Evolutionary conservation across 192 early-diverging fungal genomes (phyloP), one percentile per base, ranked within the genome.

Genomic region (Backusella morwellensis): DNA sequence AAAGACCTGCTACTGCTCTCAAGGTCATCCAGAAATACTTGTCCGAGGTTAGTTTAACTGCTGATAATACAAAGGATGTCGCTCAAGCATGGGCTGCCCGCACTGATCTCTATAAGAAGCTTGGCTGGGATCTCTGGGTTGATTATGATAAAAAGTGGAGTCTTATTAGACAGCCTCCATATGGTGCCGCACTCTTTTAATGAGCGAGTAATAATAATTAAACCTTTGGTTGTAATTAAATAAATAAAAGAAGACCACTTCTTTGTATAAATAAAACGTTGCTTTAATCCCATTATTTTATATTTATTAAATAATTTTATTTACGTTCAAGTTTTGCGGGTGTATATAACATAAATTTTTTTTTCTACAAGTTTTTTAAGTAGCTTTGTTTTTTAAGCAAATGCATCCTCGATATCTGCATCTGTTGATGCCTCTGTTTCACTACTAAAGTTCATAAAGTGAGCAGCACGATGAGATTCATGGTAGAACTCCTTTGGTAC

Each of bases 401-500:
- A 90, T 11, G 70, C 82, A 73, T 91, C 90, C 72, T 91, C 90
- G 2, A 85, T 78, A 81, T 91, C 90, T 9, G 87, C 89, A 29
- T 90, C 90, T 32, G 86, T 77, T 32, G 77, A 72, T 29, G 84
- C 78, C 23, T 89, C 87, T 56, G 89, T 92, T 86, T 93, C 88
- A 6, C 85, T 86, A 56, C 89, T 88, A 86, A 95, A 99, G 83
- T 94, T 98, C 82, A 97, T 87, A 84, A 98, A 99, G 75, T 99
- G 98, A 80, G 90, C 93, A 17, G 98, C 93, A 15, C 98, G 93
- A 83, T 99, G 98, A 66, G 91, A 89, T 83, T 97, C 96, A 80
- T 99, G 94, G 86, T 98, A 99, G 80, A 98, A 99, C 76, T 97
- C 95, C 80, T 97, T 96, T 12, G 98, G 97, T 40, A 93, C 90